phyloP scores from a whole-genome alignment of 1,139 yeast genomes.

The Pichia sp. region DNA sequence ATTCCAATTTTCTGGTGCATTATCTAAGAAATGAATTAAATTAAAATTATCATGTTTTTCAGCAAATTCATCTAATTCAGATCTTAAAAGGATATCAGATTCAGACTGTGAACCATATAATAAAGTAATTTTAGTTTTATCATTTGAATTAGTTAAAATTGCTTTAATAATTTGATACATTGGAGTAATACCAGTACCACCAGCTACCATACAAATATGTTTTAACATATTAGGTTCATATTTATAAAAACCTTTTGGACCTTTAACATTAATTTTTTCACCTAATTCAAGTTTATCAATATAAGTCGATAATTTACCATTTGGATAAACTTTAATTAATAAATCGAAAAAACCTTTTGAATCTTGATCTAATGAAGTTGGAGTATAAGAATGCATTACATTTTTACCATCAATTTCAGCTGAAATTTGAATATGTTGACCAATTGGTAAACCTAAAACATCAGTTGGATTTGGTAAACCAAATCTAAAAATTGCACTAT shows the following conservation, averaged over 20 bases:
- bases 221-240: constrained; percentile 78
- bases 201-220: constrained; percentile 82
- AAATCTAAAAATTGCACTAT: constrained; percentile 80
- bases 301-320: constrained; percentile 80
- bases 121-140: constrained; percentile 77
- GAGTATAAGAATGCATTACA: constrained; percentile 87
- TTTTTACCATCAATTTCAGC: constrained; percentile 77
- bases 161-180: constrained; percentile 78
- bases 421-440: constrained; percentile 82
- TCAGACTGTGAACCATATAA: constrained; percentile 75
- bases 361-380: constrained; percentile 80
- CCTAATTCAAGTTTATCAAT: constrained; percentile 67
- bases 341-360: constrained; percentile 80
- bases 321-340: constrained; percentile 85
- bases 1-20: constrained; percentile 67
- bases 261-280: constrained; percentile 68
- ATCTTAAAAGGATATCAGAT: constrained; percentile 70
- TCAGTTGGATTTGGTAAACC: constrained; percentile 74
- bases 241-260: constrained; percentile 90
- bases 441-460: constrained; percentile 85
- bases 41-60: constrained; percentile 57
- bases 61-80: constrained; percentile 69
- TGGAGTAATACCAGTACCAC: constrained; percentile 97
- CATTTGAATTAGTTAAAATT: constrained; percentile 65
- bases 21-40: constrained; percentile 72